Conservation (phyloP, 331 rosid genomes). For the Phaseolus coccineus region DNA sequence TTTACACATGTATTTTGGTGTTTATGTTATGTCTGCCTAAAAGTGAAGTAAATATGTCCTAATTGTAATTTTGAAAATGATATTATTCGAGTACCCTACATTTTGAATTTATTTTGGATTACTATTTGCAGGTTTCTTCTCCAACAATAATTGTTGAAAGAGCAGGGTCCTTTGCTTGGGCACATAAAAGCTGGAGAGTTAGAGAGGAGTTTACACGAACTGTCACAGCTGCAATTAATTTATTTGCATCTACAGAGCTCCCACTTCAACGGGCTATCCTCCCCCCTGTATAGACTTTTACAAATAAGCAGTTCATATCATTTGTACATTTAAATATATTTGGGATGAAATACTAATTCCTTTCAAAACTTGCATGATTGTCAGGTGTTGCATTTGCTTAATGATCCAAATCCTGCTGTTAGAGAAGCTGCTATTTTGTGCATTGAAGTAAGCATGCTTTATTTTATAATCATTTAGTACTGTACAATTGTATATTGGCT, state of each 20-base stretch:
- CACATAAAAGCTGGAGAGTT: slow-evolving; percentile 97
- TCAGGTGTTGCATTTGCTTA: slow-evolving; percentile 94
- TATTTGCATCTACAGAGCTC: slow-evolving; percentile 94
- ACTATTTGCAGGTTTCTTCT: slow-evolving; percentile 80
- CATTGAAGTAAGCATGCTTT: slow-evolving; percentile 75
- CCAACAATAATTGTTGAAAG: slow-evolving; percentile 98
- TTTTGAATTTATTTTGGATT: slow-evolving; percentile 20
- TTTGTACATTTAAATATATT: slow-evolving; percentile 11
- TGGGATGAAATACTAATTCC: slow-evolving; percentile 39
- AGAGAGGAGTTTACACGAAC: slow-evolving; percentile 97
- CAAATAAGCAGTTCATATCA: slow-evolving; percentile 3
- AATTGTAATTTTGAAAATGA: slow-evolving; percentile 16
- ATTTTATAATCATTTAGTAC: slow-evolving; percentile 29
- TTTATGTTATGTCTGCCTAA: slow-evolving; percentile 18
- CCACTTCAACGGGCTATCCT: slow-evolving; percentile 94
- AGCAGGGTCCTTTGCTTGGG: slow-evolving; percentile 97
- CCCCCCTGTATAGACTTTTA: slow-evolving; percentile 71
- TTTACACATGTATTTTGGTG: slow-evolving; percentile 1
- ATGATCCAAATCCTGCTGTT: slow-evolving; percentile 94
- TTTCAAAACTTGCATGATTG: slow-evolving; percentile 34
- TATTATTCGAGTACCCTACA: slow-evolving; percentile 13
- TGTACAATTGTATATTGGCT: background rate
- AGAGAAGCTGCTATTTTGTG: slow-evolving; percentile 95
- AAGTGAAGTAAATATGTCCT: slow-evolving; percentile 2
- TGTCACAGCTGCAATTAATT: slow-evolving; percentile 88